Conservation (phyloP, 495 filamentous ascomycete genomes). For the Venustampulla echinocandica region DNA sequence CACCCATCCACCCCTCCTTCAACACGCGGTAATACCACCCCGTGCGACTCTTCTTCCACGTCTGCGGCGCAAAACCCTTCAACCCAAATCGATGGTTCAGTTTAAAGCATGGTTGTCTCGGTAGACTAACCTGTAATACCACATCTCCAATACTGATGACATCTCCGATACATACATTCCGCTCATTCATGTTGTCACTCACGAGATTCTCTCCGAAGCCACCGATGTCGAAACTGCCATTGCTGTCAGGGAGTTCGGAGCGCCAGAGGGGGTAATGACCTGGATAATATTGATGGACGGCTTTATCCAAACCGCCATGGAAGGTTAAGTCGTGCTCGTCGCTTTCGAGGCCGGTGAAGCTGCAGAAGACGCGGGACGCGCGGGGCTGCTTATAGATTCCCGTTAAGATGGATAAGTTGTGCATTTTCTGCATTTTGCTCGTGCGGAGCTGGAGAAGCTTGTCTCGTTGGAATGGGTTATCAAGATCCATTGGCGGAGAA, state of each 20-base stretch:
- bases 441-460: constrained; percentile 44
- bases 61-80: constrained; percentile 42
- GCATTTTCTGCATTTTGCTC: constrained; percentile 41
- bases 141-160: constrained; percentile 31
- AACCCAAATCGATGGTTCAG: constrained; percentile 47
- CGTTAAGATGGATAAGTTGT: constrained; percentile 31
- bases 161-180: constrained; percentile 51
- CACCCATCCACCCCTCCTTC: constrained; percentile 35
- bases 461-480: constrained; percentile 24
- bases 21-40: constrained; percentile 51
- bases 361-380: constrained; percentile 30
- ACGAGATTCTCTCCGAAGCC: constrained; percentile 53
- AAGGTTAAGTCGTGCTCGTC: constrained; percentile 50
- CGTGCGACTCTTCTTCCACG: constrained; percentile 41
- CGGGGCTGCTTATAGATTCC: constrained; percentile 44
- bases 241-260: constrained; percentile 27
- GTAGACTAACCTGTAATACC: constrained; percentile 38
- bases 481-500: constrained; percentile 5
- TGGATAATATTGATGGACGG: constrained; percentile 48
- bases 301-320: constrained; percentile 48
- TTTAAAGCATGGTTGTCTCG: constrained; percentile 49
- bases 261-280: constrained; percentile 43
- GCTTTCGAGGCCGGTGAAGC: constrained; percentile 36
- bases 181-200: constrained; percentile 39
- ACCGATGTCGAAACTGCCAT: constrained; percentile 38